A percentile compares a stretch with the other conserved stretches of the same genome.
Conservation (phyloP, 495 filamentous ascomycete species). For the Friedmanniomyces simplex region DNA sequence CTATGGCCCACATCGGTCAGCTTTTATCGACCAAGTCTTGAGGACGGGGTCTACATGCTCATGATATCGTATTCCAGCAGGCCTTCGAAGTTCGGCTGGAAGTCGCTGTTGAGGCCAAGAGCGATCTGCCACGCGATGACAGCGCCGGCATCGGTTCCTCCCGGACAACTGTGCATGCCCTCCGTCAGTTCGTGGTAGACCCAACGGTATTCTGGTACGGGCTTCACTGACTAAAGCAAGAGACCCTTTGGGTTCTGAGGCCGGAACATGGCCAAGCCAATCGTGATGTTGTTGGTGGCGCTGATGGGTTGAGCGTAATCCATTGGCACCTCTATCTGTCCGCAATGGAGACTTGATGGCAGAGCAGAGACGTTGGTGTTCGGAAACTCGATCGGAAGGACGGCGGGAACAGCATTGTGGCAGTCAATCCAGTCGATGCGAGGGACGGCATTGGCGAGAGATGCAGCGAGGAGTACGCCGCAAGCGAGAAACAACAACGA, state of each 20-base stretch:
- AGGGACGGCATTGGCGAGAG: neutral
- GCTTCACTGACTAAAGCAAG: neutral
- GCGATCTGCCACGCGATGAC: constrained; percentile 2
- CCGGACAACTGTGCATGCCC: neutral
- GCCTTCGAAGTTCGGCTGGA: neutral
- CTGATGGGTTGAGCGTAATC: neutral
- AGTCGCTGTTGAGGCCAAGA: constrained; percentile 3
- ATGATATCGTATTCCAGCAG: constrained; percentile 5
- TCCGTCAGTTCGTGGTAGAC: neutral
- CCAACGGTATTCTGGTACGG: neutral
- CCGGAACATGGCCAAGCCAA: constrained; percentile 1
- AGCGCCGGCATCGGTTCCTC: constrained; percentile 2
- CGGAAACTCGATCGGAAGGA: neutral
- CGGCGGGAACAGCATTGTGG: neutral
- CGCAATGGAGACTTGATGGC: constrained; percentile 4
- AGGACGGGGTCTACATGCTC: neutral
- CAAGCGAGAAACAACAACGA: neutral
- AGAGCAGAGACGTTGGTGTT: neutral
- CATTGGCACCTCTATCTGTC: neutral
- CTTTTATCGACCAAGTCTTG: neutral
- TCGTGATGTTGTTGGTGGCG: neutral
- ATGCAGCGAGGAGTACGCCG: neutral
- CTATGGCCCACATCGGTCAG: neutral
- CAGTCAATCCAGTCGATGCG: constrained; percentile 2
- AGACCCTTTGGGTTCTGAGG: neutral